Conservation (phyloP, 331 rosid species). For the Phaseolus coccineus region DNA sequence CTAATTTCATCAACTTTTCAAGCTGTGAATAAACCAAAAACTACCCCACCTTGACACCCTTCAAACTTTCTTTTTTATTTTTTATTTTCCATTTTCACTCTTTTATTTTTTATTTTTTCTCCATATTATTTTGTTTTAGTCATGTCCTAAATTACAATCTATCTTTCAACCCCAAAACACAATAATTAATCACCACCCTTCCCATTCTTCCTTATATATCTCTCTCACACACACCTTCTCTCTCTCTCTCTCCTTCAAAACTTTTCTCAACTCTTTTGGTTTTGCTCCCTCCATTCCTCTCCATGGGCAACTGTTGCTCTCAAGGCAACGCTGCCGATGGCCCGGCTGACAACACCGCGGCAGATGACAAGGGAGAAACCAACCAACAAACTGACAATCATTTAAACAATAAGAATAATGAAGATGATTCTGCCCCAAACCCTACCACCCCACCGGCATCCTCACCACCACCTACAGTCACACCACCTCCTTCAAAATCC, state of each 20-base stretch:
- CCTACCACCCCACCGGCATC: constrained; percentile 25
- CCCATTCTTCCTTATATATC: constrained; percentile 40
- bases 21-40: constrained; percentile 44
- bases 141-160: neutral
- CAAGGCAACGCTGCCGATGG: constrained; percentile 55
- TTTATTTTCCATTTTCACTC: neutral
- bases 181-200: constrained; percentile 35
- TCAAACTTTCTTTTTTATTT: neutral
- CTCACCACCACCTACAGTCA: neutral
- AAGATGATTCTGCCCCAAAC: neutral
- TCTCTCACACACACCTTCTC: constrained; percentile 18
- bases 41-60: constrained; percentile 27
- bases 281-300: constrained; percentile 42
- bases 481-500: constrained; percentile 39
- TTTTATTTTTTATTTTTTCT: neutral
- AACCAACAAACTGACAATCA: neutral
- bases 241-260: constrained; percentile 21
- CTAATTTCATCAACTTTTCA: constrained; percentile 54
- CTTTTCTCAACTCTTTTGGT: neutral
- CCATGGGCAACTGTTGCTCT: constrained; percentile 97
- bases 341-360: constrained; percentile 8
- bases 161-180: constrained; percentile 41
- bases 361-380: constrained; percentile 51
- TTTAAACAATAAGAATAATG: neutral
- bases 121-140: neutral